These are phyloP conservation scores for Xerophyta viscosa DNA, from an alignment of 106 monocot genomes.

Conservation along the genomic window DNA sequence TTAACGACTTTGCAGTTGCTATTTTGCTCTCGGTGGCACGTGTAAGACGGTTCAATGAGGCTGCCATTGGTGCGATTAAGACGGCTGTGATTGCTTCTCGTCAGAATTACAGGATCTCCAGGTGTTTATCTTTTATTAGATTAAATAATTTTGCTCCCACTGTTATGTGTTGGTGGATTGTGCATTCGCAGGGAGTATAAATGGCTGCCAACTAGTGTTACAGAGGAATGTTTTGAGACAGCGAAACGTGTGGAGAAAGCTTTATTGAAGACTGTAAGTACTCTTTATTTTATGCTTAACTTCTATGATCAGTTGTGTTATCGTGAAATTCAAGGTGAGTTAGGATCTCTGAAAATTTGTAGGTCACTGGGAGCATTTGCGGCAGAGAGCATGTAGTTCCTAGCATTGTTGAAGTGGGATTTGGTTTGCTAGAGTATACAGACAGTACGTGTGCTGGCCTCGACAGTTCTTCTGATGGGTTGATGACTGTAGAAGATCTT, in stretches of 20 bases:
- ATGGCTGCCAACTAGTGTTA: conserved; percentile 61
- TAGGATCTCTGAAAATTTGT: conserved; percentile 1
- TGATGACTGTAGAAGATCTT: conserved; percentile 60
- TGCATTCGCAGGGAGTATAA: conserved; percentile 58
- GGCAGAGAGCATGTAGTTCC: conserved; percentile 81
- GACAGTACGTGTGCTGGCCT: conserved; percentile 21
- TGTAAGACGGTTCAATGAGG: conserved; percentile 61
- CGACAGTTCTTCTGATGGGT: conserved; percentile 16
- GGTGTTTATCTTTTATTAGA: conserved; percentile 9
- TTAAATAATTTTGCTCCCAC: too few relatives aligned
- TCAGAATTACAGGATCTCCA: conserved; percentile 36
- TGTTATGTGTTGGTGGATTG: neutral
- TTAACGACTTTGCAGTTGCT: conserved; percentile 67
- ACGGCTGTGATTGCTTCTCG: conserved; percentile 28
- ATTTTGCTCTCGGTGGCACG: conserved; percentile 69
- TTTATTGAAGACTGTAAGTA: conserved; percentile 63
- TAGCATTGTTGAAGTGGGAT: conserved; percentile 72
- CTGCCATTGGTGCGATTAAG: conserved; percentile 37
- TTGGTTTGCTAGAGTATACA: conserved; percentile 56
- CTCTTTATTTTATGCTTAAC: neutral
- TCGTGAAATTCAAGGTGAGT: too few relatives aligned
- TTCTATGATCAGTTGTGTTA: too few relatives aligned
- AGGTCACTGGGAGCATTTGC: conserved; percentile 65
- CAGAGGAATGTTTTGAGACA: conserved; percentile 48
- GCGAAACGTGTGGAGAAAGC: conserved; percentile 51